Evolutionary conservation across 805 yeast genomes (phyloP), one percentile per base, ranked within the genome.

Genomic region (Lachancea kluyveri): DNA sequence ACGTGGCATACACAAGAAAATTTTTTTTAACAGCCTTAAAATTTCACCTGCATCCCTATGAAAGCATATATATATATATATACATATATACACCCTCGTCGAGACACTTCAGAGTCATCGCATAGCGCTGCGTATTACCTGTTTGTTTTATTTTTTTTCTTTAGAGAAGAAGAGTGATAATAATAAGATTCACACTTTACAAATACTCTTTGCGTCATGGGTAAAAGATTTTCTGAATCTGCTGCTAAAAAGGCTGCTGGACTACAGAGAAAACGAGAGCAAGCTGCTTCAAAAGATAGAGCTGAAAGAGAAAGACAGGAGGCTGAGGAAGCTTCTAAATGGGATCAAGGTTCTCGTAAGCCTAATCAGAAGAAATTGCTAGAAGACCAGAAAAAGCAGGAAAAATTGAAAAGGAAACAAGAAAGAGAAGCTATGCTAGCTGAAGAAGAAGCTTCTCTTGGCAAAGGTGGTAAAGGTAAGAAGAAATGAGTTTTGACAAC

Each of bases 201-300:
- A n/a, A n/a, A n/a, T n/a, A n/a, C n/a, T n/a, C n/a, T n/a, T n/a
- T n/a, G n/a, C n/a, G n/a, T n/a, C 8, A 58, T 58, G 63, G 63
- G 63, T 37, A 58, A 58, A 37, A 49, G 61, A 37, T 57, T 56
- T 41, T 37, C 48, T 19, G 62, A 58, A 34, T 50, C 59, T 26
- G 60, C 59, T 11, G 49, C 46, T 2, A 58, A 57, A 45, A 57
- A 58, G 32, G 47, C 46, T n/a, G 61, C 52, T 21, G 63, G 63
- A 14, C 42, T 39, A 33, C 56, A 52, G 20, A 54, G 57, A 37
- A 58, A 58, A 37, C 42, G 46, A 26, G 55, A 54, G 11, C 58
- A 57, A 26, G 63, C 47, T 9, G 32, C 35, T 16, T 44, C 43
- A 5, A 58, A 56, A 34, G 42, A 42, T 8, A 36, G 42, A 15